These are phyloP conservation scores for Heliosperma pusillum DNA, from an alignment of 148 eudicot species.

Conservation along the genomic window DNA sequence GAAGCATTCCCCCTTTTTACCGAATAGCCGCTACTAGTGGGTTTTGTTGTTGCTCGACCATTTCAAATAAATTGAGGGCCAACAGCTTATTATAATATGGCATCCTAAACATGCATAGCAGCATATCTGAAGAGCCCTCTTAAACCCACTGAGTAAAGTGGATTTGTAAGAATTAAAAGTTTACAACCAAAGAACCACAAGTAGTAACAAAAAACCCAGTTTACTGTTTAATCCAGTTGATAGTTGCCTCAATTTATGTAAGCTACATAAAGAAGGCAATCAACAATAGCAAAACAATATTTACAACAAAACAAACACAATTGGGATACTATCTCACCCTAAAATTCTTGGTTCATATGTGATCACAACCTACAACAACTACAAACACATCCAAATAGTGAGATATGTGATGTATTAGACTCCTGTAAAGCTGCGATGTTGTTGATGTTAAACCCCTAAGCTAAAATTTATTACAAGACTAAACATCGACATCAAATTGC, in stretches of 20 bases:
- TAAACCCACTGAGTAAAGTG: background rate
- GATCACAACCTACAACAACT: background rate
- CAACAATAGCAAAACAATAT: background rate
- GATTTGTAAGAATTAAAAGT: background rate
- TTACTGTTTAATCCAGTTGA: background rate
- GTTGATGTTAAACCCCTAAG: background rate
- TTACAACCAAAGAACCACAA: background rate
- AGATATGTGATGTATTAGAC: background rate
- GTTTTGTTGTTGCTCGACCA: background rate
- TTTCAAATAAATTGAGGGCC: background rate
- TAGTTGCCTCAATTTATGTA: constrained; percentile 1
- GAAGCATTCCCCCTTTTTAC: background rate
- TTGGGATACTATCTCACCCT: background rate
- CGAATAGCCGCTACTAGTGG: background rate
- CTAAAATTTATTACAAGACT: background rate
- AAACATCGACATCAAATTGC: constrained; percentile 6
- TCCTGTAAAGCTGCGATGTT: background rate
- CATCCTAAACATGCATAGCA: background rate
- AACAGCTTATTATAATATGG: background rate
- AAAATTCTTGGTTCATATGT: background rate
- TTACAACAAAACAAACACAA: background rate
- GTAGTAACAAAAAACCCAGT: background rate
- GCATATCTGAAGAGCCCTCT: background rate
- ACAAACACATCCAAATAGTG: background rate
- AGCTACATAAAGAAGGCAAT: background rate